phyloP scores from a whole-genome alignment of 106 monocot genomes.

The Allium cepa region DNA sequence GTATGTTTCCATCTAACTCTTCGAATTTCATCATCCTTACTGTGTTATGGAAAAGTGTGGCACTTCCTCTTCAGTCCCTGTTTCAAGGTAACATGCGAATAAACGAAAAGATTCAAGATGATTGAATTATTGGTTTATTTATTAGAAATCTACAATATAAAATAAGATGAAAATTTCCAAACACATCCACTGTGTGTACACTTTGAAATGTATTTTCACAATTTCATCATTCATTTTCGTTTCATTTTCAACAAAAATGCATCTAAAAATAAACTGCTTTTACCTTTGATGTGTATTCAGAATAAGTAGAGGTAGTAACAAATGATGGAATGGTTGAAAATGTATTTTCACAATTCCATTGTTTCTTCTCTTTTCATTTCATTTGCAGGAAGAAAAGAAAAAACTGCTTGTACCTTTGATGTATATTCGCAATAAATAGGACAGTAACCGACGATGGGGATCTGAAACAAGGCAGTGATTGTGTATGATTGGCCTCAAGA shows the following conservation, averaged over 20 bases:
- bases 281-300: neutral
- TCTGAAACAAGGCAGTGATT: slow-evolving; percentile 36
- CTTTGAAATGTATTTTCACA: no score
- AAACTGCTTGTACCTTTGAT: neutral
- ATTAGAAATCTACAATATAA: neutral
- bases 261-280: no score
- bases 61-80: slow-evolving; percentile 8
- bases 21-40: slow-evolving; percentile 2
- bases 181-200: no score
- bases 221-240: no score
- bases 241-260: no score
- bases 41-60: neutral
- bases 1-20: neutral
- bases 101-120: neutral
- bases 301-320: neutral
- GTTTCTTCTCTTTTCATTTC: neutral
- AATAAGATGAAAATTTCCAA: neutral
- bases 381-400: neutral
- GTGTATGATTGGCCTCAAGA: slow-evolving; percentile 31
- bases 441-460: slow-evolving; percentile 21
- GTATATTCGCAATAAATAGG: neutral
- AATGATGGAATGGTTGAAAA: neutral
- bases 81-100: neutral
- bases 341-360: neutral
- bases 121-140: neutral